Evolutionary conservation across 2,329 filamentous ascomycete species (phyloP), one percentile per base, ranked within the genome.

Genomic region (Camillea tinctor): DNA sequence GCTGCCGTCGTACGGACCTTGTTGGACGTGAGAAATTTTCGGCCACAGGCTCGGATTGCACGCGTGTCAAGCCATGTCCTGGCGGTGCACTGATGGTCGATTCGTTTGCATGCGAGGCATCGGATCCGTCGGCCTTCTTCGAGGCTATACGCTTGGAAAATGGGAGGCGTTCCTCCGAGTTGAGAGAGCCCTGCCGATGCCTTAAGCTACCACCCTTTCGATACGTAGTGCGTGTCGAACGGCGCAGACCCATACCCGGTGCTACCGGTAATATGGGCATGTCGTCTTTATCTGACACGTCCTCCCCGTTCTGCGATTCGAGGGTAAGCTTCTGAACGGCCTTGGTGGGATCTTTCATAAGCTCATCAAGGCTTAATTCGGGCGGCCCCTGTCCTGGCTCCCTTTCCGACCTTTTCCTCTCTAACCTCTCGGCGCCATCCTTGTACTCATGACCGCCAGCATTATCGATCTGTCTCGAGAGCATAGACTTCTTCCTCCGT

Each of bases 201-300:
- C 91, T 94, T 63, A 97, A 75, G 77, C 93, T 97, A 36, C 93
- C 93, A 60, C 91, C 83, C 68, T 87, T 92, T 69, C 93, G 83
- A 74, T 98, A 98, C 23, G 91, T 94, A 4, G 95, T 99, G 57
- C 92, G 86, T 20, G 93, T 99, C 13, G 95, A 97, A 63, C 95
- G 86, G 68, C 95, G 89, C 54, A 99, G 79, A 30, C 92, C 91
- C 74, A 89, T 87, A 3, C 92, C 92, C 1, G 88, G 87, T 20
- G 89, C 87, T 59, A 89, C 85, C 1, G 93, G 91, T 50, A 98
- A 79, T 64, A 98, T 97, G 6, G 93, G 93, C 79, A 90, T 88
- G 72, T 98, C 94, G 49, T 92, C 91, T 67, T 70, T 67, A 22
- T 69, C 61, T 72, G 75, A 67, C 69, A 75, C 65, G 69, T 82